These are phyloP conservation scores for Microascus cirrosus DNA, from an alignment of 2,329 filamentous ascomycete species.

Conservation along the genomic window DNA sequence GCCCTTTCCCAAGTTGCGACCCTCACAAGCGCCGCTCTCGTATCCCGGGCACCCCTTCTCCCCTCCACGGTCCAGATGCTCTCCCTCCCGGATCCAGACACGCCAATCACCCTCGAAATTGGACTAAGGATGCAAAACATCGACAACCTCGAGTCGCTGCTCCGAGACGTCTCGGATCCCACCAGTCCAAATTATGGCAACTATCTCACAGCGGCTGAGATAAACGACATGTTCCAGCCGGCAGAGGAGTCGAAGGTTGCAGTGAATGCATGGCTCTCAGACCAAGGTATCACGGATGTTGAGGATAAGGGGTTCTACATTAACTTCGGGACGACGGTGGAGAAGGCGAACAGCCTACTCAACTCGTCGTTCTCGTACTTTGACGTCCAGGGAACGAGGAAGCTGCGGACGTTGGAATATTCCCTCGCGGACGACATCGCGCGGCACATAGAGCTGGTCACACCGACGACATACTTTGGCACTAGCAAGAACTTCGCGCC, in stretches of 20 bases:
- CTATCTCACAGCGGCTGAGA: constrained; percentile 12
- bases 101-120: constrained; percentile 3
- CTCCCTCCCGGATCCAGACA: not conserved
- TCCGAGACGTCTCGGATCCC: constrained; percentile 13
- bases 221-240: constrained; percentile 13
- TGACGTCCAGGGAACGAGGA: constrained; percentile 21
- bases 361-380: constrained; percentile 30
- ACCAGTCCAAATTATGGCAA: constrained; percentile 14
- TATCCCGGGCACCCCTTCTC: constrained; percentile 1
- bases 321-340: constrained; percentile 22
- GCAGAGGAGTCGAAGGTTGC: constrained; percentile 10
- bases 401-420: constrained; percentile 18
- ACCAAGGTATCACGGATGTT: constrained; percentile 5
- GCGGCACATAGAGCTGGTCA: constrained; percentile 28
- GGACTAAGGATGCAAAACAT: constrained; percentile 22
- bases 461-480: constrained; percentile 35
- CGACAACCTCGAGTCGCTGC: constrained; percentile 12
- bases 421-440: constrained; percentile 20
- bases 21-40: not conserved
- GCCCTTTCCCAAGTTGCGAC: not conserved
- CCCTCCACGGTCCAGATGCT: constrained; percentile 3
- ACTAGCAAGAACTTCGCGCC: constrained; percentile 11
- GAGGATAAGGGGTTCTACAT: constrained; percentile 13
- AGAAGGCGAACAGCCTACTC: constrained; percentile 24
- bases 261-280: constrained; percentile 12